Evolutionary conservation across 176 grass and related monocot species (phyloP), one percentile per base, ranked within the genome.

Genomic region (Triticum aestivum): DNA sequence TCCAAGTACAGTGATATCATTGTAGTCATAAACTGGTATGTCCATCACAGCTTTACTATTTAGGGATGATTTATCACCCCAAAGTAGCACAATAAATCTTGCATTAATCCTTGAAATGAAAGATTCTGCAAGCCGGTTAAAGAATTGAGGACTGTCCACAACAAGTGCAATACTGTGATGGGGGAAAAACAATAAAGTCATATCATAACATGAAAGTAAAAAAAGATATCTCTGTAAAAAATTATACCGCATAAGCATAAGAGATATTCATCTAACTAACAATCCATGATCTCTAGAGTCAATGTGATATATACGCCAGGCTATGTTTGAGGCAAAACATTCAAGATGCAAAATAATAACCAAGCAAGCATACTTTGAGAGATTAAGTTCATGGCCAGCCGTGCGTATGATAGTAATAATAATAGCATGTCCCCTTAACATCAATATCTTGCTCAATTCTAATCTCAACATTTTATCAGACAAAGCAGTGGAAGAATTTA

Each of bases 11-110:
- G 78, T 89, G 61, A 98, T 88, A 81, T 96, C 92, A 41, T 85
- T 91, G 84, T 96, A 98, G 34, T 63, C 87, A 89, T 98, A 98
- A 69, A 98, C 44, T 77, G 90, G 96, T 65, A 89, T 88, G 73
- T 88, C 88, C 65, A 71, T 90, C 66, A 92, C n/a, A 64, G 79
- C 11, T 88, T 88, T 75, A 65, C 86, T 89, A 79, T 86, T 89
- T 87, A 93, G 58, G 85, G 79, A 45, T 82, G 91, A 89, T 87
- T 98, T 92, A 15, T 94, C 88, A 72, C 88, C 93, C 96, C 96
- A 98, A 89, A 98, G 96, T 83, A 98, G 73, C 86, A 98, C 88
- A 78, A 98, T 61, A 76, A 94, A 98, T 89, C 88, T 94, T 84
- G 91, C 35, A 68, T 86, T 83, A 79, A 91, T 82, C 85, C 84